phyloP scores from a whole-genome alignment of 1,284 basidiomycete species.

The Heterobasidion irregulare region DNA sequence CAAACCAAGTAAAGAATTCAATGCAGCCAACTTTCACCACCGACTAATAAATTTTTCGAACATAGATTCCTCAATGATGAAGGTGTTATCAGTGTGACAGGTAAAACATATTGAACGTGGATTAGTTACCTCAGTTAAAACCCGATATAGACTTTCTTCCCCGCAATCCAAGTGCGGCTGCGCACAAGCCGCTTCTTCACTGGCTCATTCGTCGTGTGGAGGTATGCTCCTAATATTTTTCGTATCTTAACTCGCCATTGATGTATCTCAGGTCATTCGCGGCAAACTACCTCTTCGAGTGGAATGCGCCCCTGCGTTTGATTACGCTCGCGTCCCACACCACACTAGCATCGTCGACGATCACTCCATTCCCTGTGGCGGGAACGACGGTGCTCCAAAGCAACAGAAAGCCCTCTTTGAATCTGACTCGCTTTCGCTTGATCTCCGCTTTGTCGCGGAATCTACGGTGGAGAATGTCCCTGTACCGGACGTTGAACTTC shows the following conservation, averaged over 20 bases:
- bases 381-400: background rate
- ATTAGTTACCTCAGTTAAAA: background rate
- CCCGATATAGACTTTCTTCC: constrained; percentile 64
- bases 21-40: background rate
- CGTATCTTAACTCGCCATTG: background rate
- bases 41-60: background rate
- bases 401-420: constrained; percentile 66
- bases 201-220: constrained; percentile 89
- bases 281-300: constrained; percentile 69
- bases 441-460: constrained; percentile 69
- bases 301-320: constrained; percentile 90
- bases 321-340: constrained; percentile 78
- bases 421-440: constrained; percentile 55
- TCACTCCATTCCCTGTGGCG: constrained; percentile 25
- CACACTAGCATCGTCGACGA: constrained; percentile 50
- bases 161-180: constrained; percentile 40
- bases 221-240: constrained; percentile 21
- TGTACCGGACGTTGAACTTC: constrained; percentile 46
- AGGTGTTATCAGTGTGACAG: constrained; percentile 76
- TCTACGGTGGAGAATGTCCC: constrained; percentile 37
- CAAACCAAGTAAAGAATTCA: constrained; percentile 57
- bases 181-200: constrained; percentile 60
- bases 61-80: constrained; percentile 68
- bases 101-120: constrained; percentile 20
- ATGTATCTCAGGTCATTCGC: constrained; percentile 50